Percentiles rank a stretch among this genome's conserved stretches.
These are phyloP conservation scores for Cladosporium sphaerospermum DNA, from an alignment of 2,329 filamentous ascomycete species.

Conservation along the genomic window DNA sequence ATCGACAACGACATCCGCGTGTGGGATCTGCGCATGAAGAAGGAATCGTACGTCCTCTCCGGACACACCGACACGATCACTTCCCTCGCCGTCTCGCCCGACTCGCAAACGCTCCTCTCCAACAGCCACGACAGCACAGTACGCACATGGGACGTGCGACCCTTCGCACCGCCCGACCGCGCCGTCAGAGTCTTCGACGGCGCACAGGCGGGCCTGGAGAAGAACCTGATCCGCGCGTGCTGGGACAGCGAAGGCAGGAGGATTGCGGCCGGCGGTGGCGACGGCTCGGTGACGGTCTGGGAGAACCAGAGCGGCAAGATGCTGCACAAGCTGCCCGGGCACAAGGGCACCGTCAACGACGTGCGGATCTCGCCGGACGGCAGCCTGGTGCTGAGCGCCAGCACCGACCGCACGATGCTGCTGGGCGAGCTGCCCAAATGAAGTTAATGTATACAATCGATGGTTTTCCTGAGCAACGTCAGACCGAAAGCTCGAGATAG, in stretches of 20 bases:
- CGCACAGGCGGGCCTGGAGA: constrained; percentile 79
- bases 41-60: constrained; percentile 76
- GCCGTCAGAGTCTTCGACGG: constrained; percentile 86
- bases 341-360: constrained; percentile 92
- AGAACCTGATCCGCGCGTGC: constrained; percentile 82
- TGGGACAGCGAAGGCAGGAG: constrained; percentile 84
- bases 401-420: constrained; percentile 31
- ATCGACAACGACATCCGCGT: constrained; percentile 98
- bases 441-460: neutral
- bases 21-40: constrained; percentile 92
- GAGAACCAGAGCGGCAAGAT: constrained; percentile 82
- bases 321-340: constrained; percentile 88
- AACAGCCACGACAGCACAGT: constrained; percentile 93
- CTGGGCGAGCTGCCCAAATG: constrained; percentile 17
- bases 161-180: constrained; percentile 83
- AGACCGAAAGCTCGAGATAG: too few relatives aligned
- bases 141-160: constrained; percentile 90
- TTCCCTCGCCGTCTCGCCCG: constrained; percentile 83
- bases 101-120: constrained; percentile 82
- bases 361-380: constrained; percentile 86
- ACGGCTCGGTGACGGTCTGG: constrained; percentile 89
- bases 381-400: constrained; percentile 53
- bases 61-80: constrained; percentile 92
- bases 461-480: too few relatives aligned
- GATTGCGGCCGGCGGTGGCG: constrained; percentile 82